Evolutionary conservation across 2,329 filamentous ascomycete species (phyloP).

Genomic region (Aspergillus puulaauensis): DNA sequence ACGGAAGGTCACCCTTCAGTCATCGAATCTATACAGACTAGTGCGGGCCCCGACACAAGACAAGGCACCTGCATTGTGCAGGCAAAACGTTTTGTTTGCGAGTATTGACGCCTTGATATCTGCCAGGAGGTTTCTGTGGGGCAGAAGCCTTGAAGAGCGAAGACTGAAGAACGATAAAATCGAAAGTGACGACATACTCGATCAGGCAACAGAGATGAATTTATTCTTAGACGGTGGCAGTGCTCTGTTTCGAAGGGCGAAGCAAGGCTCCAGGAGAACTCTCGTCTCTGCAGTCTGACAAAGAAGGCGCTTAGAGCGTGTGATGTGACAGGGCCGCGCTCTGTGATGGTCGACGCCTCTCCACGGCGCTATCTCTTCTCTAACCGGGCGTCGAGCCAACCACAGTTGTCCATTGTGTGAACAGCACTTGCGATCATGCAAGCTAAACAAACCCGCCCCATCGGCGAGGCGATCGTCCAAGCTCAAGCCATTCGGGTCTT

Average conservation of each 20-base stretch:
- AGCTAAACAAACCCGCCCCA: conserved; percentile 6
- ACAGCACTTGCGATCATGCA: conserved; percentile 13
- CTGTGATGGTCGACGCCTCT: conserved; percentile 22
- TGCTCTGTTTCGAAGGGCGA: neutral
- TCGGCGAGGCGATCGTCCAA: conserved; percentile 2
- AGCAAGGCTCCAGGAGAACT: neutral
- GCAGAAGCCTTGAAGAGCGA: neutral
- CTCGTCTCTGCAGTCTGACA: neutral
- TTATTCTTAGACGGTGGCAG: conserved; percentile 10
- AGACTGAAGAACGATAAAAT: neutral
- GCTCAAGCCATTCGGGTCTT: conserved; percentile 8
- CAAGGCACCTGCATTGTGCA: too few species aligned
- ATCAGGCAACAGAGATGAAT: neutral
- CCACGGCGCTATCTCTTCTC: conserved; percentile 19
- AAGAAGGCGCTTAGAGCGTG: conserved; percentile 11
- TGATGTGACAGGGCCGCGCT: conserved; percentile 16
- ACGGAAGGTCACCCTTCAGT: neutral
- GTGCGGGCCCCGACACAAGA: too few species aligned
- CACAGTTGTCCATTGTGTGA: conserved; percentile 12
- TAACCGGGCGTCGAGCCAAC: conserved; percentile 18
- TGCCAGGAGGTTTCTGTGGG: neutral
- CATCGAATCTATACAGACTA: too few species aligned
- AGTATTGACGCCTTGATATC: neutral
- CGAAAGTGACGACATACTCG: neutral
- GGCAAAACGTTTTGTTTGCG: too few species aligned